A percentile compares a stretch with the other conserved stretches of the same genome.
Conservation (phyloP, 2,329 filamentous ascomycete genomes). For the Xylaria hypoxylon region DNA sequence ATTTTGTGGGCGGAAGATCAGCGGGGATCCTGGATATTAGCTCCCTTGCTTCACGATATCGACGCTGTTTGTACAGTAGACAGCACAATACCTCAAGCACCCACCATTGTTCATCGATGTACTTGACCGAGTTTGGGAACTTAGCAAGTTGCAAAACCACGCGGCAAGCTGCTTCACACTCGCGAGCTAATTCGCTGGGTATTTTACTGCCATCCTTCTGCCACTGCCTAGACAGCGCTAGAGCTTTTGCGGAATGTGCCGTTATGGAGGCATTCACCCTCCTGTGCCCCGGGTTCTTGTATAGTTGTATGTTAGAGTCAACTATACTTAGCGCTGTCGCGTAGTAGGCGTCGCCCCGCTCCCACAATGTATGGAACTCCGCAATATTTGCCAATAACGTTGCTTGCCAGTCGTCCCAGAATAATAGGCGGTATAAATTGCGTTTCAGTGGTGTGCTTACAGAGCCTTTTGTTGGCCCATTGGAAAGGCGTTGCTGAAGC, state of each 20-base stretch:
- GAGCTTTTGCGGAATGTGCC: not conserved
- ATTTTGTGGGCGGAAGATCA: not conserved
- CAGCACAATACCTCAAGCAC: not conserved
- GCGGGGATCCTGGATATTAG: constrained; percentile 1
- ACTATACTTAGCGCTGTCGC: constrained; percentile 10
- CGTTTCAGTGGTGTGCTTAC: constrained; percentile 5
- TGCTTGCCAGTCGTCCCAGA: constrained; percentile 11
- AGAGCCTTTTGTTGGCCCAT: constrained; percentile 8
- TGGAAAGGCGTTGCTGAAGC: constrained; percentile 8
- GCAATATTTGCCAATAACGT: not conserved
- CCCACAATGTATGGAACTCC: not conserved
- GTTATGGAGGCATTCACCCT: not conserved
- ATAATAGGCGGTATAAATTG: constrained; percentile 1
- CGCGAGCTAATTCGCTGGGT: not conserved
- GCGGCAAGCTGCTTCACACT: constrained; percentile 8
- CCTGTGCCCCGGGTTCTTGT: not conserved
- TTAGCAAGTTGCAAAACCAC: constrained; percentile 1
- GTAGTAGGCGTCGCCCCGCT: not conserved
- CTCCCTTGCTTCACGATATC: constrained; percentile 5
- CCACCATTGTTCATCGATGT: not conserved
- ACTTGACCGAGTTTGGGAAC: not conserved
- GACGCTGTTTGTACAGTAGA: constrained; percentile 3
- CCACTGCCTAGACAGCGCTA: constrained; percentile 5
- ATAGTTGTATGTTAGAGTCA: constrained; percentile 14
- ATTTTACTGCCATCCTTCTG: not conserved